Base-by-base conservation (phyloP, 192 early-diverging fungal species). In the Podochytrium sp. region DNA sequence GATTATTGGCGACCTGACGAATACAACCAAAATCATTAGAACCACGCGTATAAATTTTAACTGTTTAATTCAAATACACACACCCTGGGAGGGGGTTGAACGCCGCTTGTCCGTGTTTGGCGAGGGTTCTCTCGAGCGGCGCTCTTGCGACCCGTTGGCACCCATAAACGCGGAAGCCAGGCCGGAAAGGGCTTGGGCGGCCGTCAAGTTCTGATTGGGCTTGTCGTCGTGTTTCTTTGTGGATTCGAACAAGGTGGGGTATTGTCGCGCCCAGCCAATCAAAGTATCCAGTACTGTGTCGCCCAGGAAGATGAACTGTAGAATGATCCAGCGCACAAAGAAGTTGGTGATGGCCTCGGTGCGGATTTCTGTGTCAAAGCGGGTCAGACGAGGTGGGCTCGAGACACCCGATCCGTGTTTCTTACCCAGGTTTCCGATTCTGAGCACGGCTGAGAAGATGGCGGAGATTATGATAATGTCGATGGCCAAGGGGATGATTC, bases 271-370 rank as follows among this genome's bases (percentile, higher is more conserved):
- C 18, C 69, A n/a, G 12, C 16, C 25, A 2, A 76, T 35, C 29
- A 25, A 25, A 16, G 51, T 34, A 49, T 76, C 75, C 2, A 76
- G 37, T 12, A 76, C 75, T 3, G 75, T 20, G 75, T 76, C 49
- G 6, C 75, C 75, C 40, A 76, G 16, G 47, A 76, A 70, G 55
- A 76, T 23, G 7, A 76, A n/a, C 34, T 76, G 75, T 2, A 76
- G 64, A 32, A 76, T 16, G 14, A 62, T 16, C 75, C 75, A 76
- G 4, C 75, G 52, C n/a, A 76, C 25, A 4, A 70, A 10, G 25
- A 76, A 65, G 75, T 76, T 76, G 4, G 40, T 12, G 10, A 76
- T 51, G 18, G 29, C 14, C 6, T 76, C 75, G 25, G 71, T 7
- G 38, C 66, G 75, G 32, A 76, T 4, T 55, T 76, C 75, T 76